These are phyloP conservation scores for Fusarium fujikuroi DNA, from an alignment of 2,329 filamentous ascomycete species.

Conservation along the genomic window DNA sequence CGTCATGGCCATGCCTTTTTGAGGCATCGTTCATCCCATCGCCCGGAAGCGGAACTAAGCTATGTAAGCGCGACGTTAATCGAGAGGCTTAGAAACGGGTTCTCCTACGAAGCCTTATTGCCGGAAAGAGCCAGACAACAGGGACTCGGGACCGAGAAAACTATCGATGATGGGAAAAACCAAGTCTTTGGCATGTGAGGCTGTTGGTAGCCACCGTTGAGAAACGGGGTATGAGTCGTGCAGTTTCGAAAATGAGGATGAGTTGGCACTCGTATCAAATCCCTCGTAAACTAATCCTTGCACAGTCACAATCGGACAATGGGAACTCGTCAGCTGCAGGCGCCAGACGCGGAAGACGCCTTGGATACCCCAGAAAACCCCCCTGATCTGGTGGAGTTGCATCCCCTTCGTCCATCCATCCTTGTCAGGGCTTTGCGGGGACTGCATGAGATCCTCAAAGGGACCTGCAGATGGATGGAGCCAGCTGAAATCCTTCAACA, in stretches of 20 bases:
- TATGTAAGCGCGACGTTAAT: not conserved
- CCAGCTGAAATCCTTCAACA: not conserved
- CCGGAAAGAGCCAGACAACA: not conserved
- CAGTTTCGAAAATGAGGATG: not conserved
- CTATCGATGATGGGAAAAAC: not conserved
- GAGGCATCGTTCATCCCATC: constrained; percentile 5
- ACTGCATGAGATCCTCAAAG: not conserved
- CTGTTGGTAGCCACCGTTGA: not conserved
- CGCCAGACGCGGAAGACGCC: not conserved
- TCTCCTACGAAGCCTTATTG: not conserved
- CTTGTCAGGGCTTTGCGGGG: constrained; percentile 28
- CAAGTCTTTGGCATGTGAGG: not conserved
- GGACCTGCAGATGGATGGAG: not conserved
- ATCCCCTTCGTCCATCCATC: constrained; percentile 28
- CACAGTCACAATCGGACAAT: not conserved
- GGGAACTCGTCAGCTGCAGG: not conserved
- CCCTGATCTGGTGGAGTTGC: constrained; percentile 11
- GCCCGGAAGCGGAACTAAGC: constrained; percentile 4
- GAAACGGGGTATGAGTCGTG: not conserved
- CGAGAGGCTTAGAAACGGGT: not conserved
- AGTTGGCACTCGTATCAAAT: not conserved
- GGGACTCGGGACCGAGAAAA: not conserved
- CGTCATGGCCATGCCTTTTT: not conserved
- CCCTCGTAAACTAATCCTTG: not conserved
- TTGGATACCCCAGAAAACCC: constrained; percentile 17